Conservation (phyloP, 129 eudicot genomes). For the Ambrosia artemisiifolia region DNA sequence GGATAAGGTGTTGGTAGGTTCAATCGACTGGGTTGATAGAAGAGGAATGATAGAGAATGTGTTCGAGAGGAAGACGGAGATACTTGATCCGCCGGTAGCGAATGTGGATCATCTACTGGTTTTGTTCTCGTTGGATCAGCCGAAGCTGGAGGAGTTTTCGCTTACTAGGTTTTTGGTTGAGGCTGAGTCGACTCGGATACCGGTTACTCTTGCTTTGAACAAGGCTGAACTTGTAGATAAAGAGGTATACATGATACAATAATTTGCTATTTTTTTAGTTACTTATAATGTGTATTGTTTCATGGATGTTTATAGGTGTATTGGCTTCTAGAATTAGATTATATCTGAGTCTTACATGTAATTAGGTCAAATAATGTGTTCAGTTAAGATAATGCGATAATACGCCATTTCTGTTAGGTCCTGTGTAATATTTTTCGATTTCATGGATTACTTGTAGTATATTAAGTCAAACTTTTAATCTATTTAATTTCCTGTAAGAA, state of each 20-base stretch:
- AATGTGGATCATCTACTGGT: constrained; percentile 85
- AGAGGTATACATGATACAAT: constrained; percentile 36
- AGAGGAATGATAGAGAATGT: constrained; percentile 92
- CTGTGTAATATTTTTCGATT: not conserved
- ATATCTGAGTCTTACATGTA: not conserved
- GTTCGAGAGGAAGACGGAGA: constrained; percentile 52
- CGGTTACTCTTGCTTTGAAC: constrained; percentile 72
- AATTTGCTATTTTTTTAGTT: not conserved
- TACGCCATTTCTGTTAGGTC: not conserved
- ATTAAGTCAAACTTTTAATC: not conserved
- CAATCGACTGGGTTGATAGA: constrained; percentile 78
- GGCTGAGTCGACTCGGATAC: constrained; percentile 86
- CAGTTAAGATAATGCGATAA: not conserved
- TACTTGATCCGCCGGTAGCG: constrained; percentile 83
- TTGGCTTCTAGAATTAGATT: not conserved
- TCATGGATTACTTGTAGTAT: not conserved
- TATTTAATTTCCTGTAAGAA: constrained; percentile 1
- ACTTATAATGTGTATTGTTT: not conserved
- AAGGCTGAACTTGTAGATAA: constrained; percentile 72
- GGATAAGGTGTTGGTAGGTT: constrained; percentile 81
- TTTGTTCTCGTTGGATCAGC: constrained; percentile 74
- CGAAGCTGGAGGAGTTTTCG: constrained; percentile 61
- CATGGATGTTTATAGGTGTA: not conserved
- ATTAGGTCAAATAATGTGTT: not conserved
- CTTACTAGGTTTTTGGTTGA: constrained; percentile 91